Evolutionary conservation across 148 eudicot genomes (phyloP), one percentile per base, ranked within the genome.

Genomic region (Silene latifolia): DNA sequence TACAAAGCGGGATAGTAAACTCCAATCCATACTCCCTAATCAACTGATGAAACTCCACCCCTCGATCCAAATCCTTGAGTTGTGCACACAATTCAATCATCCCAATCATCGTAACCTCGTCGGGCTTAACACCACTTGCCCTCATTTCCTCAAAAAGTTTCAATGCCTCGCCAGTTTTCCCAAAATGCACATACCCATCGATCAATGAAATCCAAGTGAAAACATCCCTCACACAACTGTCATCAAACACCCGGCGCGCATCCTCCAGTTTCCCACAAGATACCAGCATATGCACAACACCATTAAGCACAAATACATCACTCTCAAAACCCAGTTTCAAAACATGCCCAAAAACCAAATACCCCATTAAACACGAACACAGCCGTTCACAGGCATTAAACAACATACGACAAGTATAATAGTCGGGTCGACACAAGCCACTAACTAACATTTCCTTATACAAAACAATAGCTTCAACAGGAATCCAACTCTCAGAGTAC

Each of bases 171-270:
- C 51, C 7, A 4, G 62, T 76, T 73, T 57, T 54, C 51, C 88
- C 90, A 77, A 80, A 76, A 73, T 79, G 83, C 35, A 82, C 88
- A 81, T 85, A 89, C 2, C 92, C 90, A 79, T 83, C 83, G 5
- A 87, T 80, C 86, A 89, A 85, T 57, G 90, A 78, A 51, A 83
- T 89, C 90, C 88, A 87, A 53, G 86, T 82, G 32, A 87, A 87
- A 82, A 89, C 82, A 80, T 87, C 92, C 72, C 87, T 85, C 25
- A 82, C 90, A 79, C 46, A 47, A 85, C 87, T 89, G 82, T 82
- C 88, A 83, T 76, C 88, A 39, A 89, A 89, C 88, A 89, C 82
- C 72, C 80, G 74, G 64, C 69, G 87, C 20, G 88, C 92, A 8
- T 32, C 67, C 23, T 71, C 85, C 75, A 83, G 35, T 51, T 66